Conservation (phyloP, 345 rosid species). For the Jatropha curcas region DNA sequence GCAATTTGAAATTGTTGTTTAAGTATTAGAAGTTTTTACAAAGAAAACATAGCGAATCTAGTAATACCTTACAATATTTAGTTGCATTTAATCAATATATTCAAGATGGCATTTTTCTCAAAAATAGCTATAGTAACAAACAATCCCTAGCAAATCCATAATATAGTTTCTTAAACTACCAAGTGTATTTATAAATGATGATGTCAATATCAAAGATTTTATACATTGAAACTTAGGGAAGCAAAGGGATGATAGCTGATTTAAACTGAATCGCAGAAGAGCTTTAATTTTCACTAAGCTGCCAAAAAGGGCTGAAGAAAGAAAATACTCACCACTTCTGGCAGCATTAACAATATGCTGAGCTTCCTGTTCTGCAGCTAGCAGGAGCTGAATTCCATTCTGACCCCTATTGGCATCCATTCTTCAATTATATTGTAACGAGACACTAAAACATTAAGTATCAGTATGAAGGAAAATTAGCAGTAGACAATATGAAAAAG, state of each 20-base stretch:
- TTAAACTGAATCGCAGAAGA: not conserved
- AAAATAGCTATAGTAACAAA: too few species aligned
- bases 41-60: too few species aligned
- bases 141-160: not conserved
- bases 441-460: not conserved
- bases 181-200: not conserved
- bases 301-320: not conserved
- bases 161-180: not conserved
- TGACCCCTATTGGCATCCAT: slow-evolving; percentile 77
- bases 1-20: too few species aligned
- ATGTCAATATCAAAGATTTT: not conserved
- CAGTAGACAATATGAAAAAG: not conserved
- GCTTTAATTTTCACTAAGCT: not conserved
- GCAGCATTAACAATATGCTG: slow-evolving; percentile 83
- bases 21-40: too few species aligned
- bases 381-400: slow-evolving; percentile 85
- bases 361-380: slow-evolving; percentile 91
- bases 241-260: not conserved
- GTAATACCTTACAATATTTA: too few species aligned
- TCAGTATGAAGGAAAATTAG: not conserved
- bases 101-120: too few species aligned
- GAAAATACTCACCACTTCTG: slow-evolving; percentile 43
- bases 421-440: slow-evolving; percentile 16
- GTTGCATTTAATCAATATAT: too few species aligned
- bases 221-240: not conserved